These are phyloP conservation scores for Leccinum fallax DNA, from an alignment of 1,284 basidiomycete species.

Conservation along the genomic window DNA sequence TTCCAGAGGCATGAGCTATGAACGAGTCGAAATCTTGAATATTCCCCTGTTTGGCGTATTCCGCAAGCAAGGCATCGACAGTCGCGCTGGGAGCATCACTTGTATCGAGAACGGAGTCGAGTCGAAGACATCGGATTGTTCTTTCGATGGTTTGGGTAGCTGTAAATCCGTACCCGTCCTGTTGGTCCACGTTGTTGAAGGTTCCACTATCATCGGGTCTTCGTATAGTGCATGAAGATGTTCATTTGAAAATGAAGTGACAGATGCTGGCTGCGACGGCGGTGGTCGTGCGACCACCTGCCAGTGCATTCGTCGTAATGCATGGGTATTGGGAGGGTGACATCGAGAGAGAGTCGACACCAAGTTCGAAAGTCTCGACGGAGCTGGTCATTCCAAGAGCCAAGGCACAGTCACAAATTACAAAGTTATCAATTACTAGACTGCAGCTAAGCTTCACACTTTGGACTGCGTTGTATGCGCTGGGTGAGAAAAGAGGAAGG, in stretches of 20 bases:
- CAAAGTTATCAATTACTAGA: too few relatives aligned
- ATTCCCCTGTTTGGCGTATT: conserved; percentile 53
- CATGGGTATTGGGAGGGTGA: neutral
- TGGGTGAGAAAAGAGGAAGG: too few relatives aligned
- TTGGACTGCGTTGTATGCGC: too few relatives aligned
- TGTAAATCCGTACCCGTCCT: neutral
- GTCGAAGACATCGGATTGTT: neutral
- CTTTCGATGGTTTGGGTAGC: neutral
- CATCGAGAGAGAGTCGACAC: conserved; percentile 5
- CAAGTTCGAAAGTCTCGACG: conserved; percentile 7
- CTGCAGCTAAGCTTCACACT: too few relatives aligned
- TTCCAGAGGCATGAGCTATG: conserved; percentile 47
- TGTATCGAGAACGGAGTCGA: conserved; percentile 11
- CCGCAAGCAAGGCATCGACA: conserved; percentile 48
- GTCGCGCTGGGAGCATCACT: conserved; percentile 40
- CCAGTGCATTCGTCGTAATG: conserved; percentile 21
- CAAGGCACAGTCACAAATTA: neutral
- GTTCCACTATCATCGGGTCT: neutral
- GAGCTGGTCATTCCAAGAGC: neutral
- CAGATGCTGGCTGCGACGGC: neutral
- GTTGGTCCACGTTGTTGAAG: neutral
- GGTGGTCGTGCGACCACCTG: conserved; percentile 20
- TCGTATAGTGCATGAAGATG: neutral
- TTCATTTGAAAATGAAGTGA: neutral
- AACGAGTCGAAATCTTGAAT: conserved; percentile 48